A percentile compares a stretch with the other conserved stretches of the same genome.
Conservation (phyloP, 371 early-diverging fungal species). For the Haplosporangium sp. region DNA sequence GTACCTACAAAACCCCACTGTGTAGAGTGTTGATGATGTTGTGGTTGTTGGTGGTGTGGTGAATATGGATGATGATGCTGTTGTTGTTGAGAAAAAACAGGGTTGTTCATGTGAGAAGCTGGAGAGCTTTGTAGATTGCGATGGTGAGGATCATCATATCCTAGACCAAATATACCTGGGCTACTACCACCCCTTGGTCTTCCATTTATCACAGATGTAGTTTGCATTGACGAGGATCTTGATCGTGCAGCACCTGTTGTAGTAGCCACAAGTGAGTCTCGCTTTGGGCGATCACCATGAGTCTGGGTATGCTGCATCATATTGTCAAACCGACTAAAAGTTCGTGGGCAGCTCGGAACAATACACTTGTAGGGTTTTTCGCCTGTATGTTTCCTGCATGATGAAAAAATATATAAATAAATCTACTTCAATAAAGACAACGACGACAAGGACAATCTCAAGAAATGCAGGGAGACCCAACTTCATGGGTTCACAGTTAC, state of each 20-base stretch:
- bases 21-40: constrained; percentile 9
- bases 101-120: constrained; percentile 4
- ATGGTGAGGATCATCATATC: constrained; percentile 21
- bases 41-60: constrained; percentile 10
- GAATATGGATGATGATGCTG: constrained; percentile 23
- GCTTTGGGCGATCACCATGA: constrained; percentile 57
- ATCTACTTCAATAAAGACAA: not conserved
- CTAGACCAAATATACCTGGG: constrained; percentile 33
- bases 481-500: not conserved
- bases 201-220: constrained; percentile 31
- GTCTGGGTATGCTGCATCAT: constrained; percentile 76
- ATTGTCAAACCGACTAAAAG: constrained; percentile 72
- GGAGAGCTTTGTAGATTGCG: constrained; percentile 30
- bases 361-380: constrained; percentile 74
- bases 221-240: constrained; percentile 43
- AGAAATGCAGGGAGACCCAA: not conserved
- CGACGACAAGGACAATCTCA: not conserved
- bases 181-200: constrained; percentile 45
- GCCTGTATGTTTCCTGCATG: constrained; percentile 67
- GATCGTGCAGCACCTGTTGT: constrained; percentile 13
- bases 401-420: constrained; percentile 9
- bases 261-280: constrained; percentile 30
- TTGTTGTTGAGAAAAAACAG: constrained; percentile 11
- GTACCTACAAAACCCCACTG: constrained; percentile 26
- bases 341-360: constrained; percentile 67